These are phyloP conservation scores for Pseudohalonectria lignicola DNA, from an alignment of 2,329 filamentous ascomycete genomes.

Conservation along the genomic window DNA sequence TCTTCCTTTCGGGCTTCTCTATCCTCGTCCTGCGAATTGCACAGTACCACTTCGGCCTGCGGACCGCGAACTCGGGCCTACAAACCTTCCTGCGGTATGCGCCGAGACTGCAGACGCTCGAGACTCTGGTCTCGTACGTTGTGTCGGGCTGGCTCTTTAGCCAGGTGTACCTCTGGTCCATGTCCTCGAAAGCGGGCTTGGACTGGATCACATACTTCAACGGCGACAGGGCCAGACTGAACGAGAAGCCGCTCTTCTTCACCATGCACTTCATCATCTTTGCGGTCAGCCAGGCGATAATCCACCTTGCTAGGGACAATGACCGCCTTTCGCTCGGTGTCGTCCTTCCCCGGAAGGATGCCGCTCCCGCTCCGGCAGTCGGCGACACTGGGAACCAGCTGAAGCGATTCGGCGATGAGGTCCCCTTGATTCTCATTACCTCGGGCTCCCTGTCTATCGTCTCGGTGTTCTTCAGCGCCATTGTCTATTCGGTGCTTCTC, in stretches of 20 bases:
- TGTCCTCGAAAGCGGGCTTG: conserved; percentile 48
- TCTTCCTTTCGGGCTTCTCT: conserved; percentile 66
- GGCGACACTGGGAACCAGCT: conserved; percentile 17
- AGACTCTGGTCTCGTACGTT: conserved; percentile 66
- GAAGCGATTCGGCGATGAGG: conserved; percentile 21
- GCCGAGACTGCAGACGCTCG: conserved; percentile 47
- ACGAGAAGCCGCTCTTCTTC: conserved; percentile 78
- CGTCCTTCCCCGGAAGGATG: conserved; percentile 15
- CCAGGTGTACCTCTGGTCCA: conserved; percentile 69
- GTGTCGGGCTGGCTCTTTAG: conserved; percentile 71
- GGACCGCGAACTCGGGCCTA: conserved; percentile 59
- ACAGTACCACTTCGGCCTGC: conserved; percentile 64
- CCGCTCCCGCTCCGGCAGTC: conserved; percentile 4
- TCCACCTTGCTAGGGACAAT: conserved; percentile 63
- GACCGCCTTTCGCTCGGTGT: conserved; percentile 50
- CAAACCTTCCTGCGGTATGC: conserved; percentile 50
- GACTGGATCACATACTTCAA: conserved; percentile 62
- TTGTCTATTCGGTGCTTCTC: conserved; percentile 53
- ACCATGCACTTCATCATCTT: conserved; percentile 59
- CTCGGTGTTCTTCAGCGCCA: conserved; percentile 31
- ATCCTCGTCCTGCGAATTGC: conserved; percentile 80
- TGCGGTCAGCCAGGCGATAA: conserved; percentile 55
- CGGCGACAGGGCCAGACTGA: conserved; percentile 64
- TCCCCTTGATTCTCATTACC: conserved; percentile 26
- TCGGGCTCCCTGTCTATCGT: conserved; percentile 27